Conservation (phyloP, 2,329 filamentous ascomycete genomes). For the Penicillium palitans region DNA sequence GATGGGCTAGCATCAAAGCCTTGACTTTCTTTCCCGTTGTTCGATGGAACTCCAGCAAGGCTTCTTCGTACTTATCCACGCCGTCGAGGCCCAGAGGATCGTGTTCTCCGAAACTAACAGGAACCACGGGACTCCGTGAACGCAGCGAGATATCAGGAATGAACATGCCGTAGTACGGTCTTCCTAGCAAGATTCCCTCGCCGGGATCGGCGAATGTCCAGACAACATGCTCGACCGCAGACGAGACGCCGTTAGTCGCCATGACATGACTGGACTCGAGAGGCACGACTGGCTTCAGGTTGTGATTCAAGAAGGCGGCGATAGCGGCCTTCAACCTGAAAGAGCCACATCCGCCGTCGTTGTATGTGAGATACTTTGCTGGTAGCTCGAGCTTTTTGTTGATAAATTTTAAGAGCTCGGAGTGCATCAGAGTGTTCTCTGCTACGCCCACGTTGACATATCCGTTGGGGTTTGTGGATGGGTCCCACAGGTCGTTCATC, state of each 20-base stretch:
- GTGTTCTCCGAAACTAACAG: slow-evolving; percentile 46
- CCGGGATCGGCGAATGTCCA: slow-evolving; percentile 37
- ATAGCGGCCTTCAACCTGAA: slow-evolving; percentile 29
- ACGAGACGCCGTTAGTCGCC: slow-evolving; percentile 39
- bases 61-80: slow-evolving; percentile 49
- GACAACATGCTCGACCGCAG: slow-evolving; percentile 38
- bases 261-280: slow-evolving; percentile 32
- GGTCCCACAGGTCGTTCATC: slow-evolving; percentile 48
- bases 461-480: slow-evolving; percentile 39
- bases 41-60: slow-evolving; percentile 39
- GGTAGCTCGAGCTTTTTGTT: slow-evolving; percentile 41
- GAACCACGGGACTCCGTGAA: slow-evolving; percentile 45
- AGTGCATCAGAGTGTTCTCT: slow-evolving; percentile 56
- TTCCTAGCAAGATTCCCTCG: slow-evolving; percentile 38
- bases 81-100: slow-evolving; percentile 48
- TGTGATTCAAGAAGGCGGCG: slow-evolving; percentile 34
- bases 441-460: slow-evolving; percentile 55
- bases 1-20: slow-evolving; percentile 54
- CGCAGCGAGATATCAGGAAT: slow-evolving; percentile 48
- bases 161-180: slow-evolving; percentile 51
- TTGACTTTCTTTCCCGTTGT: slow-evolving; percentile 45
- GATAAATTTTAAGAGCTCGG: slow-evolving; percentile 45
- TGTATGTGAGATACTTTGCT: slow-evolving; percentile 39
- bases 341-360: slow-evolving; percentile 38
- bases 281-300: slow-evolving; percentile 30